These are phyloP conservation scores for Candida chauliodis DNA, from an alignment of 805 yeast genomes.

Conservation along the genomic window DNA sequence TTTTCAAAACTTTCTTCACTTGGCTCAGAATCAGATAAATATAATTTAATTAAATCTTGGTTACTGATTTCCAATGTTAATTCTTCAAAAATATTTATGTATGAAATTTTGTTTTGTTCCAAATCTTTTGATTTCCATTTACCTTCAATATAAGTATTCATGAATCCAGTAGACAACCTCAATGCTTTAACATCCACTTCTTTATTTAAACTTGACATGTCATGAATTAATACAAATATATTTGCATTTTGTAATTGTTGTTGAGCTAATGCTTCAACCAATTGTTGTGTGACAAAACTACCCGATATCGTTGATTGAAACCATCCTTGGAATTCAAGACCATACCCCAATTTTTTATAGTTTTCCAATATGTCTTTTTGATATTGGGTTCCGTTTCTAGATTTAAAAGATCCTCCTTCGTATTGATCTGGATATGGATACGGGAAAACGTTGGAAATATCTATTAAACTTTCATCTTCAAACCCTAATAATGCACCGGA, in stretches of 20 bases:
- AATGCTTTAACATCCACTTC: conserved; percentile 67
- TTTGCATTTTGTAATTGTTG: conserved; percentile 57
- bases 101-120: conserved; percentile 56
- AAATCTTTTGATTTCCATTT: conserved; percentile 66
- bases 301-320: conserved; percentile 71
- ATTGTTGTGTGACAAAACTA: conserved; percentile 59
- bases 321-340: conserved; percentile 77
- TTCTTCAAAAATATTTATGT: conserved; percentile 67
- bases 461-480: conserved; percentile 52
- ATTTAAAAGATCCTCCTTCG: conserved; percentile 57
- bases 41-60: conserved; percentile 61
- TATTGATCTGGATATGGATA: conserved; percentile 67
- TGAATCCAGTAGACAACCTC: conserved; percentile 61
- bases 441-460: conserved; percentile 60
- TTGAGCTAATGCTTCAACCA: conserved; percentile 66
- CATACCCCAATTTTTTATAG: conserved; percentile 59
- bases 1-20: conserved; percentile 29
- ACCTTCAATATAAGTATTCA: conserved; percentile 52
- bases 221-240: conserved; percentile 60
- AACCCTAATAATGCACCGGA: conserved; percentile 76
- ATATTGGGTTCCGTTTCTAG: conserved; percentile 61
- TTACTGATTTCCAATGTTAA: conserved; percentile 63
- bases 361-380: conserved; percentile 64
- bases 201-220: conserved; percentile 63
- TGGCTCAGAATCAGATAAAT: conserved; percentile 28